Percentiles rank a stretch among this genome's conserved stretches.
Evolutionary conservation across 768 basidiomycete species (phyloP).

Genomic region (Tricholoma bakamatsutake): DNA sequence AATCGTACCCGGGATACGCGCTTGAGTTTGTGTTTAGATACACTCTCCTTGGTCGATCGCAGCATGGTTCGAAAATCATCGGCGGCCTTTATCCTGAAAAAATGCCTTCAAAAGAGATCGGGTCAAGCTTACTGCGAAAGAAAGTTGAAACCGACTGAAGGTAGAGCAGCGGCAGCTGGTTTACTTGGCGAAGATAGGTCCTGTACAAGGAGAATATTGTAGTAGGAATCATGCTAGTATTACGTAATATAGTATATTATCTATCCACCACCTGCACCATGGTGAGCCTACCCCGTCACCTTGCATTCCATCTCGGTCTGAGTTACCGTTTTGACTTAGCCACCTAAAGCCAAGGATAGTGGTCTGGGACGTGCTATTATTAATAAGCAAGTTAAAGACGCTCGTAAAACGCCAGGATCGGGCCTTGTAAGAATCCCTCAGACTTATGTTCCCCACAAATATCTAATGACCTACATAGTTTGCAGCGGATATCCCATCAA

Average conservation of each 20-base stretch:
- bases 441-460: neutral
- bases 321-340: slow-evolving; percentile 27
- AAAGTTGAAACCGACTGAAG: slow-evolving; percentile 28
- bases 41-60: slow-evolving; percentile 21
- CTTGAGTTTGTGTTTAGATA: slow-evolving; percentile 37
- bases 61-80: slow-evolving; percentile 54
- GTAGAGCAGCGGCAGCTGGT: slow-evolving; percentile 35
- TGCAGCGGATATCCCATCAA: slow-evolving; percentile 64
- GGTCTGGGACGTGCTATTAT: slow-evolving; percentile 95
- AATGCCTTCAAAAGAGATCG: slow-evolving; percentile 38
- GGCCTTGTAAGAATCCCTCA: slow-evolving; percentile 50
- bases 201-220: slow-evolving; percentile 32
- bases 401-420: slow-evolving; percentile 51
- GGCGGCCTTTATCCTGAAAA: slow-evolving; percentile 54
- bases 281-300: neutral
- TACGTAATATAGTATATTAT: no score
- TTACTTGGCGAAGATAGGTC: slow-evolving; percentile 35
- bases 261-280: no score
- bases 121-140: neutral
- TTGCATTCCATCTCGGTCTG: neutral
- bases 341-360: slow-evolving; percentile 58
- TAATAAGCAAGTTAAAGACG: slow-evolving; percentile 82
- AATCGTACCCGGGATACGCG: slow-evolving; percentile 45
- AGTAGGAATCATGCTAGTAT: no score
- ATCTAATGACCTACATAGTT: slow-evolving; percentile 42